Evolutionary conservation across 1,139 yeast species (phyloP).

Genomic region (Pichia sp.): DNA sequence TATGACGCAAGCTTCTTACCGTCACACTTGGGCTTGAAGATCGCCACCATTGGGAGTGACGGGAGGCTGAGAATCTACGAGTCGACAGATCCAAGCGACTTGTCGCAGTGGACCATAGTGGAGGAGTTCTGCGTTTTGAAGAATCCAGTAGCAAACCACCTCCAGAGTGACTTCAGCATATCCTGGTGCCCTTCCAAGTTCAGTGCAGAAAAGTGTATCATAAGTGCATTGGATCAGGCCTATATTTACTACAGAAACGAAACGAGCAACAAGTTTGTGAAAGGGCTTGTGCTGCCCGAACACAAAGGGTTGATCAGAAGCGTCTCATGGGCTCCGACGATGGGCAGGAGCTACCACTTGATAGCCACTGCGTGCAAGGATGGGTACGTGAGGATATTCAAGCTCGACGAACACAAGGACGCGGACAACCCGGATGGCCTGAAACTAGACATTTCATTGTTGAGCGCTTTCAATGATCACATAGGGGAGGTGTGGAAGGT

Average conservation of each 20-base stretch:
- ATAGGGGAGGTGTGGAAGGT: slow-evolving; percentile 86
- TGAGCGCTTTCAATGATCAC: slow-evolving; percentile 45
- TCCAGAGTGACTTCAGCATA: slow-evolving; percentile 81
- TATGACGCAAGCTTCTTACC: slow-evolving; percentile 92
- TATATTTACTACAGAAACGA: slow-evolving; percentile 60
- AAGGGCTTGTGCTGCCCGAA: slow-evolving; percentile 53
- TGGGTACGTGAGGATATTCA: slow-evolving; percentile 83
- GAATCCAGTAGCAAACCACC: slow-evolving; percentile 59
- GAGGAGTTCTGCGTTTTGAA: slow-evolving; percentile 65
- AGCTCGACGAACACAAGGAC: slow-evolving; percentile 45
- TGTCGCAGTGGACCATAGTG: slow-evolving; percentile 75
- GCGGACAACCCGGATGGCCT: slow-evolving; percentile 6
- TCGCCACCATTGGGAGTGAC: slow-evolving; percentile 88
- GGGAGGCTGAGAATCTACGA: slow-evolving; percentile 85
- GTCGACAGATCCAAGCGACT: slow-evolving; percentile 81
- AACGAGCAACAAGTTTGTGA: slow-evolving; percentile 41
- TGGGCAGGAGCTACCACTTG: slow-evolving; percentile 84
- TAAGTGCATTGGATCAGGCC: slow-evolving; percentile 85
- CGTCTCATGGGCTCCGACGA: slow-evolving; percentile 95
- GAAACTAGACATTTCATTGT: slow-evolving; percentile 39
- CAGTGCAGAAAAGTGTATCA: slow-evolving; percentile 74
- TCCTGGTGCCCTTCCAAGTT: slow-evolving; percentile 94
- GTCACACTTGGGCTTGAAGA: slow-evolving; percentile 70
- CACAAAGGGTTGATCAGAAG: slow-evolving; percentile 85
- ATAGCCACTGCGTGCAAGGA: slow-evolving; percentile 96